A percentile compares a stretch with the other conserved stretches of the same genome.
Evolutionary conservation across 805 yeast species (phyloP).

Genomic region (Ogataea glucozyma): DNA sequence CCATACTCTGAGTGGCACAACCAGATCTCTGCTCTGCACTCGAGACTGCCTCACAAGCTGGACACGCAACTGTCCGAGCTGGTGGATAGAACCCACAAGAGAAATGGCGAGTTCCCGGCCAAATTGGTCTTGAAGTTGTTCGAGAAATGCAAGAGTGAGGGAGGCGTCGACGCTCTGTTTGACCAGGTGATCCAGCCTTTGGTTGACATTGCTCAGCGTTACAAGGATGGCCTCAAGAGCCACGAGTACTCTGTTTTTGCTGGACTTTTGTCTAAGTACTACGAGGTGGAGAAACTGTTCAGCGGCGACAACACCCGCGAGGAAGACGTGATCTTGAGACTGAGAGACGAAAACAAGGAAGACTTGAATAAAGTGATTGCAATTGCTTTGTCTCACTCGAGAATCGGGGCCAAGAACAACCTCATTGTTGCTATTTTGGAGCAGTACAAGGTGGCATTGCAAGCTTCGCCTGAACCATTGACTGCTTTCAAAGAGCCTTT

Average conservation of each 20-base stretch:
- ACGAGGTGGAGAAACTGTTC: constrained; percentile 75
- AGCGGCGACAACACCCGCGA: constrained; percentile 75
- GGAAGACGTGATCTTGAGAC: constrained; percentile 82
- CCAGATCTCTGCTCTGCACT: constrained; percentile 86
- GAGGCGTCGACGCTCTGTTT: constrained; percentile 51
- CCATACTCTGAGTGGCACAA: constrained; percentile 93
- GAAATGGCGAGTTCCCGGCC: constrained; percentile 91
- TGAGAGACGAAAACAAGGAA: constrained; percentile 85
- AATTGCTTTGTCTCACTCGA: constrained; percentile 82
- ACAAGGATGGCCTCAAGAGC: constrained; percentile 71
- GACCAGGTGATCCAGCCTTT: constrained; percentile 70
- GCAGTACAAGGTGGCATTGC: constrained; percentile 77
- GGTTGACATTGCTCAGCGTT: constrained; percentile 65
- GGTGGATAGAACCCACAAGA: constrained; percentile 62
- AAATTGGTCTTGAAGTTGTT: constrained; percentile 74
- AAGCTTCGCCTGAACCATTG: constrained; percentile 62
- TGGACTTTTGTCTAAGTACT: constrained; percentile 67
- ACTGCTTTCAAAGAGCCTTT: constrained; percentile 72
- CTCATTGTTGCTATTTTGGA: constrained; percentile 82
- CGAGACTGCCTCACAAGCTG: constrained; percentile 79
- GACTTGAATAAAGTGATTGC: constrained; percentile 71
- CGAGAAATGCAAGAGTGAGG: constrained; percentile 55
- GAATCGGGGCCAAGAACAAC: constrained; percentile 91
- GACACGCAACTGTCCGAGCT: constrained; percentile 65
- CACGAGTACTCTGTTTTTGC: constrained; percentile 84